Conservation (phyloP, 2,329 filamentous ascomycete species). For the Claviceps sp. region DNA sequence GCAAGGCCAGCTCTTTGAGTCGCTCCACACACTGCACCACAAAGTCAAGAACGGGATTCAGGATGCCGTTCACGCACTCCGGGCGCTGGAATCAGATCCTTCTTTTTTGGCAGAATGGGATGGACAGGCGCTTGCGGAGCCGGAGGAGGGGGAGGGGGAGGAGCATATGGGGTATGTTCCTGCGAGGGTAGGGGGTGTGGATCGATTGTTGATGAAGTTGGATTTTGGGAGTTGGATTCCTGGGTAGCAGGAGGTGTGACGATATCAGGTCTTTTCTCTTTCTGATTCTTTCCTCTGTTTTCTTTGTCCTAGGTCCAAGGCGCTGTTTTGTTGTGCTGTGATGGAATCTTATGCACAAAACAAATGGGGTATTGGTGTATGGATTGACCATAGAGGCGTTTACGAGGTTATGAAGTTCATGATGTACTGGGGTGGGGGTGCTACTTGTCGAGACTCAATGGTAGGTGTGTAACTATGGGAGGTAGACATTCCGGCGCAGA, state of each 20-base stretch:
- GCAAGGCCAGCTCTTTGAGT: conserved; percentile 51
- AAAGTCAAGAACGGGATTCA: conserved; percentile 56
- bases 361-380: too few species aligned
- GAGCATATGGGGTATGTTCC: conserved; percentile 44
- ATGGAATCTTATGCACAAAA: too few species aligned
- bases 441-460: too few species aligned
- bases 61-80: conserved; percentile 45
- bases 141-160: conserved; percentile 26
- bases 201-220: conserved; percentile 81
- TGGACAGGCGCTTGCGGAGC: conserved; percentile 19
- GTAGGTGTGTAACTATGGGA: too few species aligned
- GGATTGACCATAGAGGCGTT: too few species aligned
- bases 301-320: neutral
- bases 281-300: neutral
- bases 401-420: too few species aligned
- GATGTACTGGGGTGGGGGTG: too few species aligned
- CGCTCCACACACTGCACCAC: conserved; percentile 50
- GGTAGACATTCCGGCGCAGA: too few species aligned
- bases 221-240: conserved; percentile 52
- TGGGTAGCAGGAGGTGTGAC: conserved; percentile 15
- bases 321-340: too few species aligned
- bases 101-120: conserved; percentile 32
- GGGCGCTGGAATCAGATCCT: conserved; percentile 30
- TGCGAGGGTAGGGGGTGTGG: conserved; percentile 63
- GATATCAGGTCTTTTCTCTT: too few species aligned